Evolutionary conservation across 257 asterid species (phyloP).

Genomic region (Nicotiana sylvestris): DNA sequence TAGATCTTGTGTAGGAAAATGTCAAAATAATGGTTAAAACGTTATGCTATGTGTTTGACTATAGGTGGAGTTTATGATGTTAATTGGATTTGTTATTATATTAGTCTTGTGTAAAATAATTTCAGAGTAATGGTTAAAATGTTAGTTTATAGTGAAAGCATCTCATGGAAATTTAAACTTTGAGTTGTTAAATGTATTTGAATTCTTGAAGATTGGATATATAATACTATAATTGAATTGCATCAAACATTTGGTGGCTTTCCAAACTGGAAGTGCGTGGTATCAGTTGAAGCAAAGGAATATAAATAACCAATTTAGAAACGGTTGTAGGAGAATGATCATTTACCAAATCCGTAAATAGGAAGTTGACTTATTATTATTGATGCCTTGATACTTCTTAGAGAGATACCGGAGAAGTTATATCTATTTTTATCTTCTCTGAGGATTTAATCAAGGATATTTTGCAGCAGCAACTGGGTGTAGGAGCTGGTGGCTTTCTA

Average conservation of each 20-base stretch:
- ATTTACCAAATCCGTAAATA: background rate
- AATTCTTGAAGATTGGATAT: background rate
- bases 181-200: background rate
- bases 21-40: background rate
- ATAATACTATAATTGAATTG: background rate
- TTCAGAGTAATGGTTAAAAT: background rate
- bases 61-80: background rate
- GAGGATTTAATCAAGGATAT: background rate
- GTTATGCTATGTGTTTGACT: background rate
- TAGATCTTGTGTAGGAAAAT: background rate
- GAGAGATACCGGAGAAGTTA: background rate
- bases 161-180: background rate
- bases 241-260: background rate
- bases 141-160: background rate
- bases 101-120: background rate
- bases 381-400: background rate
- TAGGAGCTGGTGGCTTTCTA: conserved; percentile 22
- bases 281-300: background rate
- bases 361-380: background rate
- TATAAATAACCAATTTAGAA: background rate
- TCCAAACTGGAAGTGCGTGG: background rate
- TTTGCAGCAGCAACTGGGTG: conserved; percentile 30
- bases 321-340: background rate
- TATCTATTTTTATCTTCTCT: background rate
- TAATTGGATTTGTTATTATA: background rate